Percentiles rank a stretch among this genome's conserved stretches.
Conservation (phyloP, 768 basidiomycete genomes). For the Mycena indigotica region DNA sequence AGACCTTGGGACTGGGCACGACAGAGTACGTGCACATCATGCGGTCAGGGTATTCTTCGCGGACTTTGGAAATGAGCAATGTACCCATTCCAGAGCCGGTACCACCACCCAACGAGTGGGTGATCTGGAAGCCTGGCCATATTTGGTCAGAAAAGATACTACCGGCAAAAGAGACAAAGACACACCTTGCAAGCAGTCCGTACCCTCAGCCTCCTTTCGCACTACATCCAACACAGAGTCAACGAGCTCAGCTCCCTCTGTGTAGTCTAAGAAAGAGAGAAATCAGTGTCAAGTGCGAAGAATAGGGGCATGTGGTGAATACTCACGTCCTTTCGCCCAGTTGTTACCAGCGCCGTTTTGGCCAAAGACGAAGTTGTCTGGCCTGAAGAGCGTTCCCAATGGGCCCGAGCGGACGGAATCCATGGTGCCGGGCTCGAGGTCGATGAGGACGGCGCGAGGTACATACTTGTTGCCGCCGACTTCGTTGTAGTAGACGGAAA, state of each 20-base stretch:
- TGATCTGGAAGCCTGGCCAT: slow-evolving; percentile 99
- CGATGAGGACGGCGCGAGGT: slow-evolving; percentile 94
- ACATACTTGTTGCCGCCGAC: slow-evolving; percentile 96
- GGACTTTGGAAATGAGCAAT: slow-evolving; percentile 96
- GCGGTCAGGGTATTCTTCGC: slow-evolving; percentile 97
- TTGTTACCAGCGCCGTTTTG: slow-evolving; percentile 99
- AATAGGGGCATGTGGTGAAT: slow-evolving; percentile 3
- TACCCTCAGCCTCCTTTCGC: slow-evolving; percentile 97
- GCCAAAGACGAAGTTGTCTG: slow-evolving; percentile 98
- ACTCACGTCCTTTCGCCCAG: slow-evolving; percentile 96
- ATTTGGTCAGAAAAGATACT: too few species aligned
- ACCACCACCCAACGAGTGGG: slow-evolving; percentile 97
- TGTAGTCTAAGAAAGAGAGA: slow-evolving; percentile 80
- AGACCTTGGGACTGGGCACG: slow-evolving; percentile 95
- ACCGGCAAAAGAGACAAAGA: too few species aligned
- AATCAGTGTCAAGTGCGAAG: slow-evolving; percentile 16
- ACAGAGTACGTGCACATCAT: slow-evolving; percentile 99
- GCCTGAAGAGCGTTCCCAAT: slow-evolving; percentile 90
- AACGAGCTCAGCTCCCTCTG: slow-evolving; percentile 96
- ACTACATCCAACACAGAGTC: slow-evolving; percentile 98
- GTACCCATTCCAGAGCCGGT: slow-evolving; percentile 99
- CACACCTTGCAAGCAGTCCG: slow-evolving; percentile 93
- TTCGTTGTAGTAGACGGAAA: slow-evolving; percentile 98
- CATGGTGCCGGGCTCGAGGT: slow-evolving; percentile 98
- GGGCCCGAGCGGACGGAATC: slow-evolving; percentile 90